Base-by-base conservation (phyloP, 345 rosid genomes). In the Lagerstroemia speciosa region DNA sequence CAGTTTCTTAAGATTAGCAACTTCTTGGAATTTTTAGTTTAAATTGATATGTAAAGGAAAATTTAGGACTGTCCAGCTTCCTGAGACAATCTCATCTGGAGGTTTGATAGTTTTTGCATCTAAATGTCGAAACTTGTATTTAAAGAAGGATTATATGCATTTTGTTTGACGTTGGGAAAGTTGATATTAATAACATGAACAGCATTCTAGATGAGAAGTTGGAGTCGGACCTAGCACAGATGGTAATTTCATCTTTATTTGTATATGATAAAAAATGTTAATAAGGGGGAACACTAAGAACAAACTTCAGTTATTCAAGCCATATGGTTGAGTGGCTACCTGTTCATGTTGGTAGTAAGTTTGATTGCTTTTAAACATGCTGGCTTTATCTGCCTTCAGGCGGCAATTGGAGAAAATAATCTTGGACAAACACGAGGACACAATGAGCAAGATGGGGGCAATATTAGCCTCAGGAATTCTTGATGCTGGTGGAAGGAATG, bases 371-470 rank as follows among this genome's bases (percentile, higher is more conserved):
- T 2, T 30, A 22, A n/a, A 27, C 15, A 37, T 53, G 17, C 19
- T 72, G 53, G 43, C 43, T 8, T 8, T 37, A 48, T 73, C 8
- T 61, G 67, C 27, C 65, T 73, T 40, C 67, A 95, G 99, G 81
- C 94, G 97, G 36, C 99, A 92, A 66, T 73, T 95, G 69, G 98
- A 92, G 73, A 95, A 95, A 77, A 95, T 92, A 62, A 89, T 95
- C 71, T 89, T 90, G 33, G 98, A 95, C 78, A 95, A 92, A 77
- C 98, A 90, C 66, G 97, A 95, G 80, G 99, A 95, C 62, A 92
- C 99, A 66, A 95, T 92, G 98, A 95, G 99, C 88, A 95, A 95
- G 85, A 95, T 95, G 99, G 99, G 99, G 64, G 99, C 99, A 14
- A 92, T 95, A 74, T 76, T 95, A 80, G 98, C 99, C 38, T 88